phyloP scores from a whole-genome alignment of 2,329 filamentous ascomycete species.

The Pseudogymnoascus sp. region DNA sequence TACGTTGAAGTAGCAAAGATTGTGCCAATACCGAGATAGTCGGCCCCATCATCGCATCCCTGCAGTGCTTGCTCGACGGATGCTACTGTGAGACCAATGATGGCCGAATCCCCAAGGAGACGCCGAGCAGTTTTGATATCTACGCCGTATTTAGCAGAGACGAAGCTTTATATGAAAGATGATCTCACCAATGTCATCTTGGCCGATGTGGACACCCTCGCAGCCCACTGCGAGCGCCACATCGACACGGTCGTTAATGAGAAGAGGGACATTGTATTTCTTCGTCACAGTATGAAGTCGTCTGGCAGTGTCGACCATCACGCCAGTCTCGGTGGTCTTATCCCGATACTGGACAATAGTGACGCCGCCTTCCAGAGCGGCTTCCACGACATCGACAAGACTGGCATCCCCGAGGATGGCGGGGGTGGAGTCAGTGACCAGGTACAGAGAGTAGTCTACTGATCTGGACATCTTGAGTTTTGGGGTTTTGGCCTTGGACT shows the following conservation, averaged over 20 bases:
- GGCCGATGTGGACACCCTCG: constrained; percentile 89
- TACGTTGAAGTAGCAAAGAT: constrained; percentile 79
- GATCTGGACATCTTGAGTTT: constrained; percentile 30
- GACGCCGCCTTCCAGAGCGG: constrained; percentile 69
- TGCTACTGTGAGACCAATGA: constrained; percentile 84
- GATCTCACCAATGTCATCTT: constrained; percentile 74
- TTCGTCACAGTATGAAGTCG: constrained; percentile 64
- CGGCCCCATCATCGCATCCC: constrained; percentile 68
- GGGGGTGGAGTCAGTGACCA: constrained; percentile 89
- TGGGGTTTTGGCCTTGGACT: not conserved
- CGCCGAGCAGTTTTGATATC: constrained; percentile 57
- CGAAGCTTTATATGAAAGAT: not conserved
- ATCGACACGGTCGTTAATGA: constrained; percentile 91
- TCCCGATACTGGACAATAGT: constrained; percentile 87
- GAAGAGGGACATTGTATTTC: constrained; percentile 61
- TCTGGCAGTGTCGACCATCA: constrained; percentile 61
- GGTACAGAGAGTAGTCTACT: constrained; percentile 74
- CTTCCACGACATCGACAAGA: constrained; percentile 64
- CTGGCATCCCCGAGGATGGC: constrained; percentile 67
- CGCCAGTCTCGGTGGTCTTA: constrained; percentile 69
- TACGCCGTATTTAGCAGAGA: constrained; percentile 25
- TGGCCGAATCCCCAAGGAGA: constrained; percentile 66
- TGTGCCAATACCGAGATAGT: constrained; percentile 87
- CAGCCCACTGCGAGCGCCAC: constrained; percentile 78
- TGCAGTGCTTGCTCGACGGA: constrained; percentile 61